A percentile compares a stretch with the other conserved stretches of the same genome.
Evolutionary conservation across 2,329 filamentous ascomycete genomes (phyloP).

Genomic region (Sarocladium brachiariae): DNA sequence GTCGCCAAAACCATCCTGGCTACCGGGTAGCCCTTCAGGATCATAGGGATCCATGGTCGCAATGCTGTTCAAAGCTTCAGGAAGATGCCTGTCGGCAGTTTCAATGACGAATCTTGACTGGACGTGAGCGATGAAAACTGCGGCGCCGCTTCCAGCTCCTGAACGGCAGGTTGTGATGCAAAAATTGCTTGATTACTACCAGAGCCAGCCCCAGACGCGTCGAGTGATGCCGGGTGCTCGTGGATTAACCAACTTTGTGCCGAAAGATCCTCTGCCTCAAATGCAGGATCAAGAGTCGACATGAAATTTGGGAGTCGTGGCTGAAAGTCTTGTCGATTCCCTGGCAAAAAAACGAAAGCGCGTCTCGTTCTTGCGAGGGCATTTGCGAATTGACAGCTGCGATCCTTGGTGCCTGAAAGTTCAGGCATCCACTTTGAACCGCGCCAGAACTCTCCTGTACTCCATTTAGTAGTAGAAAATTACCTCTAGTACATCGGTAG

Average conservation of each 20-base stretch:
- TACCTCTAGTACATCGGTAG: no score
- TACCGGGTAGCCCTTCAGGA: slow-evolving; percentile 9
- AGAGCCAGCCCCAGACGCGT: slow-evolving; percentile 2
- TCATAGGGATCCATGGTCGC: slow-evolving; percentile 8
- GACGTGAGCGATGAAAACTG: not conserved
- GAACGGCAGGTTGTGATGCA: slow-evolving; percentile 1
- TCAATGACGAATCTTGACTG: not conserved
- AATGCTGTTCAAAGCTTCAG: not conserved
- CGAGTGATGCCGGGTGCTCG: not conserved
- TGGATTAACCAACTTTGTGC: not conserved
- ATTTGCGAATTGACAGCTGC: slow-evolving; percentile 5
- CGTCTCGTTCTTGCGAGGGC: slow-evolving; percentile 5
- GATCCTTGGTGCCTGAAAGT: slow-evolving; percentile 15
- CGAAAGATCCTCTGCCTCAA: not conserved
- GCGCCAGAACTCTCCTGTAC: not conserved
- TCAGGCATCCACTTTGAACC: slow-evolving; percentile 14
- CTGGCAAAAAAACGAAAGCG: not conserved
- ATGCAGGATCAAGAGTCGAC: not conserved
- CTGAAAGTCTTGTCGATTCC: not conserved
- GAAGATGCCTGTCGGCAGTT: not conserved
- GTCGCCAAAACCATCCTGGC: slow-evolving; percentile 9
- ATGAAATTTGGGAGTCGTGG: not conserved
- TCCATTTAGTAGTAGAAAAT: no score
- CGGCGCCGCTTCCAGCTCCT: not conserved
- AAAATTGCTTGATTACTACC: not conserved